phyloP scores from a whole-genome alignment of 2,329 filamentous ascomycete genomes.

The Fusarium sp. region DNA sequence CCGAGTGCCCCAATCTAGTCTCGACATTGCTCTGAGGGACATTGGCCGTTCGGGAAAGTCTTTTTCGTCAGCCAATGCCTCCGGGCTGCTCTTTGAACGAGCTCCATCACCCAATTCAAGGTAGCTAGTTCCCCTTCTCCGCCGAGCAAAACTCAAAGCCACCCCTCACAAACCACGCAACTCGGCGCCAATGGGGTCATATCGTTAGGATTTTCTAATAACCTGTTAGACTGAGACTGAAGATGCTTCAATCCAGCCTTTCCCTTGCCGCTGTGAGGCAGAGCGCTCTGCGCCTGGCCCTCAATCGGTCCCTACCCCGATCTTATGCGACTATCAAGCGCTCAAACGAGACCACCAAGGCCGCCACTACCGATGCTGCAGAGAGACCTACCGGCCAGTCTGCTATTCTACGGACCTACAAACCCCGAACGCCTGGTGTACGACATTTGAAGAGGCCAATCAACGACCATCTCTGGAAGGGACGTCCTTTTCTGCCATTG shows the following conservation, averaged over 20 bases:
- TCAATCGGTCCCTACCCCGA: slow-evolving; percentile 42
- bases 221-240: neutral
- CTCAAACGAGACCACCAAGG: slow-evolving; percentile 29
- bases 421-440: slow-evolving; percentile 90
- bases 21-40: slow-evolving; percentile 10
- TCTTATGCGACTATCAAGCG: slow-evolving; percentile 45
- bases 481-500: slow-evolving; percentile 81
- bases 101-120: slow-evolving; percentile 18
- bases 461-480: slow-evolving; percentile 98
- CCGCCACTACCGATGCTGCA: slow-evolving; percentile 36
- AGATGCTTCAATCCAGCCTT: slow-evolving; percentile 47
- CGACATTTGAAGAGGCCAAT: slow-evolving; percentile 91
- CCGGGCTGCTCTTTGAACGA: slow-evolving; percentile 6
- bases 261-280: slow-evolving; percentile 44
- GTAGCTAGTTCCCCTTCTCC: slow-evolving; percentile 9
- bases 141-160: slow-evolving; percentile 28
- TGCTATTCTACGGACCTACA: slow-evolving; percentile 82
- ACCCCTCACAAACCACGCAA: slow-evolving; percentile 2
- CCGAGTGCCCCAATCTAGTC: slow-evolving; percentile 15
- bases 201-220: neutral
- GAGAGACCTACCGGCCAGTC: slow-evolving; percentile 47
- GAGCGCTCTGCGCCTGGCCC: slow-evolving; percentile 42
- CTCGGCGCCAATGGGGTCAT: slow-evolving; percentile 27
- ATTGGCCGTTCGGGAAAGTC: slow-evolving; percentile 11
- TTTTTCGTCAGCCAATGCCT: slow-evolving; percentile 16